phyloP scores from a whole-genome alignment of 768 basidiomycete species.

The Suillus spraguei region DNA sequence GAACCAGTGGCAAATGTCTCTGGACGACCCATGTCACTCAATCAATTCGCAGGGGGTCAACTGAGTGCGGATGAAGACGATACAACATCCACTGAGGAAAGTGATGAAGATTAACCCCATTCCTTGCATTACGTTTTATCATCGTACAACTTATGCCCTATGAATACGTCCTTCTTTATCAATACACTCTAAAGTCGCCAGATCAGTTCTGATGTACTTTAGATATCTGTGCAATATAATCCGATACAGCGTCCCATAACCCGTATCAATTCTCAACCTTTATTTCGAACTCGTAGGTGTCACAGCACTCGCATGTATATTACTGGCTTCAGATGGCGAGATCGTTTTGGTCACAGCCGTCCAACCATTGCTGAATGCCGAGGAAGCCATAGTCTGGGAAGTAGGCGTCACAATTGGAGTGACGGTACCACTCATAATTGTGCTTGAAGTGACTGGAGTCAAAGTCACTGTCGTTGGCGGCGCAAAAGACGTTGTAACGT shows the following conservation, averaged over 20 bases:
- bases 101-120: conserved; percentile 47
- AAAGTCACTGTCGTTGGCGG: conserved; percentile 10
- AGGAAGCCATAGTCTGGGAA: background rate
- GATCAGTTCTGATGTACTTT: background rate
- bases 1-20: conserved; percentile 20
- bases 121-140: background rate
- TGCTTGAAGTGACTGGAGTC: conserved; percentile 20
- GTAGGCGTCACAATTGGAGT: conserved; percentile 31
- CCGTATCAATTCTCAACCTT: background rate
- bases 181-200: background rate
- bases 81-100: conserved; percentile 56
- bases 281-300: conserved; percentile 17
- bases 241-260: background rate
- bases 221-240: conserved; percentile 3
- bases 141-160: background rate
- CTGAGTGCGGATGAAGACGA: conserved; percentile 48
- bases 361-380: conserved; percentile 1
- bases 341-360: conserved; percentile 22
- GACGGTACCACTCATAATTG: conserved; percentile 31
- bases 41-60: conserved; percentile 47
- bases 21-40: conserved; percentile 50
- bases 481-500: conserved; percentile 9
- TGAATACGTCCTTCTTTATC: background rate
- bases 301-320: conserved; percentile 32
- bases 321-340: conserved; percentile 27